Evolutionary conservation across 1,284 basidiomycete species (phyloP), one percentile per base, ranked within the genome.

Genomic region (Apiotrichum akiyoshidainum): DNA sequence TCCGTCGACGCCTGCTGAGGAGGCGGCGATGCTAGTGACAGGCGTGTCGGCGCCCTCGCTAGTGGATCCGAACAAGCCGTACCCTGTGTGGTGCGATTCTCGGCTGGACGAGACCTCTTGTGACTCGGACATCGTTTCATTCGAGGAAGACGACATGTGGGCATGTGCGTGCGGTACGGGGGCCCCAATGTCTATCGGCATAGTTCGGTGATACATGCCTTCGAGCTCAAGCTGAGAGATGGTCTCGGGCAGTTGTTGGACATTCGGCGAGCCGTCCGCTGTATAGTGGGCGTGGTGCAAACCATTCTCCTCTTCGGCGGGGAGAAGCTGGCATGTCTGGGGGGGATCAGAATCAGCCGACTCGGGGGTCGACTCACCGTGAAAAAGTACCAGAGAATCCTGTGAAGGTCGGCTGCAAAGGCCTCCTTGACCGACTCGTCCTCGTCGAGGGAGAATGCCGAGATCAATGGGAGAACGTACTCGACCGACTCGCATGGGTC

Each of bases 351-450:
- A 31, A 16, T n/a, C 67, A 82, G 26, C 6, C 14, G 33, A 19
- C 16, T 17, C n/a, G 16, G 14, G 7, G 7, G 17, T n/a, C 1
- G 12, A 59, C 61, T 57, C 65, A 89, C 86, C 37, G 90, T 88
- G 72, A 92, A 87, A 78, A 95, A 98, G 86, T 90, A 96, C 92
- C 92, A 97, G 65, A 97, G 85, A 65, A 96, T 85, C 46, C 84
- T 80, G 52, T 91, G 85, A 26, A 99, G 80, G 69, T 92, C 87
- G 2, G 86, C 83, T 2, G 91, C 87, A 44, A 99, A 86, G 0
- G 92, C 89, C 70, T 96, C 91, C 76, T 92, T 93, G 60, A 99
- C 93, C 42, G 84, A 79, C 67, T 95, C 91, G 65, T 97, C 94
- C 74, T 90, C 86, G 71, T 98, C 94, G 75, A 89, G 86, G 3